A percentile compares a stretch with the other conserved stretches of the same genome.
These are phyloP conservation scores for Sordariomycetes sp. DNA, from an alignment of 2,329 filamentous ascomycete species.

Conservation along the genomic window DNA sequence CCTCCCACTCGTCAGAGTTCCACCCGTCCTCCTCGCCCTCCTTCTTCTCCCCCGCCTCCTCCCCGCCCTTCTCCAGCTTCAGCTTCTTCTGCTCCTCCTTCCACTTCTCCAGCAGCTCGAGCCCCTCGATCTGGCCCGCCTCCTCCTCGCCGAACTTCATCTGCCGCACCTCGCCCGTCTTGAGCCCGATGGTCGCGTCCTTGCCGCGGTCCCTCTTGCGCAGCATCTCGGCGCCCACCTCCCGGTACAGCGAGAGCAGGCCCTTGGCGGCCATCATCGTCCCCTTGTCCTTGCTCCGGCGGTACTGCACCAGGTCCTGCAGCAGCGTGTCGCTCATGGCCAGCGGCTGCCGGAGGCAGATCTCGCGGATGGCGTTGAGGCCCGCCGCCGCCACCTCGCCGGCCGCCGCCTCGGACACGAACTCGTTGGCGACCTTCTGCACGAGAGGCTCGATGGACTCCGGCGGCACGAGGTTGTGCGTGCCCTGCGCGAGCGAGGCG, in stretches of 20 bases:
- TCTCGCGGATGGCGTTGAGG: conserved; percentile 88
- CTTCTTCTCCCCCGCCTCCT: conserved; percentile 48
- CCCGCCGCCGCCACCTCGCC: conserved; percentile 86
- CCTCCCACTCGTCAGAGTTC: conserved; percentile 49
- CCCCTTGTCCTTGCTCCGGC: conserved; percentile 96
- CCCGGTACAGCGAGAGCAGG: conserved; percentile 78
- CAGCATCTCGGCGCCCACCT: conserved; percentile 81
- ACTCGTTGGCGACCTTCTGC: conserved; percentile 95
- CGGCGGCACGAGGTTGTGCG: conserved; percentile 83
- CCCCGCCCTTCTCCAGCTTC: conserved; percentile 59
- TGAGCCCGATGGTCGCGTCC: conserved; percentile 75
- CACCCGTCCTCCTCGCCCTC: conserved; percentile 50
- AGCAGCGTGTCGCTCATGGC: conserved; percentile 94
- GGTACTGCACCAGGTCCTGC: conserved; percentile 90
- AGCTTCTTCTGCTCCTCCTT: conserved; percentile 80
- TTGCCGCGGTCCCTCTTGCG: conserved; percentile 87
- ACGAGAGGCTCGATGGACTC: conserved; percentile 85
- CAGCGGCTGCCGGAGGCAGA: conserved; percentile 86
- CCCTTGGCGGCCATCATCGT: conserved; percentile 98
- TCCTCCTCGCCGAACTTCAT: conserved; percentile 76
- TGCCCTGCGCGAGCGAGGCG: conserved; percentile 83
- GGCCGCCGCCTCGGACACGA: conserved; percentile 88
- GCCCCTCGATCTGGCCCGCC: conserved; percentile 73
- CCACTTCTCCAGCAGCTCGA: conserved; percentile 86
- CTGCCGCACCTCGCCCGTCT: conserved; percentile 63